Percentiles rank a stretch among this genome's conserved stretches.
Evolutionary conservation across 345 rosid genomes (phyloP).

Genomic region (Syzygium grande): DNA sequence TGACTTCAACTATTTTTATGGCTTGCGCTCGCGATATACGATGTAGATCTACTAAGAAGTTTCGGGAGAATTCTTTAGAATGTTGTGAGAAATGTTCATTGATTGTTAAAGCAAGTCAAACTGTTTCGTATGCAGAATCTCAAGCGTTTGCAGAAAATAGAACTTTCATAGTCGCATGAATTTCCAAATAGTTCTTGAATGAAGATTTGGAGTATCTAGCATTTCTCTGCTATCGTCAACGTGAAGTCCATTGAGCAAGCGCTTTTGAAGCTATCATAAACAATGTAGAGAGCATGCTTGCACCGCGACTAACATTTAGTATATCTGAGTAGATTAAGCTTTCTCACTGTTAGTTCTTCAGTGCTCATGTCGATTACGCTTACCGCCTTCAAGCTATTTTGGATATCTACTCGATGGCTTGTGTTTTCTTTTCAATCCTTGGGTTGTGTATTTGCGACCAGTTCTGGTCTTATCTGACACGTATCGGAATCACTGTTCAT

Average conservation of each 20-base stretch:
- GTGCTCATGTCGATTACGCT: background rate
- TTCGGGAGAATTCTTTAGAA: background rate
- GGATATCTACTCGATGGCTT: background rate
- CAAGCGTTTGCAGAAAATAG: background rate
- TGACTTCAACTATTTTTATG: background rate
- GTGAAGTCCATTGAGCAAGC: background rate
- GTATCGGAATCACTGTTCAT: background rate
- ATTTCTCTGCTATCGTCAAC: background rate
- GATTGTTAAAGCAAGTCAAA: background rate
- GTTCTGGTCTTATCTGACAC: background rate
- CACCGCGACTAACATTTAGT: background rate
- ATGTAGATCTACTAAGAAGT: background rate
- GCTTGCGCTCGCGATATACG: background rate
- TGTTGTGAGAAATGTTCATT: background rate
- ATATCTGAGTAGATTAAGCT: background rate
- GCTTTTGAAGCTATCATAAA: background rate
- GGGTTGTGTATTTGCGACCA: background rate
- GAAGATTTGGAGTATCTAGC: background rate
- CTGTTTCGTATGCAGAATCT: background rate
- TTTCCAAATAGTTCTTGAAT: background rate
- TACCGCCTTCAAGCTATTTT: background rate
- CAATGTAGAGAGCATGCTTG: background rate
- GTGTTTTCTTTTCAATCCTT: background rate
- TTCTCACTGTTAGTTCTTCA: background rate
- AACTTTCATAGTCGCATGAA: background rate